These are phyloP conservation scores for Medicago ruthenica DNA, from an alignment of 306 rosid genomes.

Conservation along the genomic window DNA sequence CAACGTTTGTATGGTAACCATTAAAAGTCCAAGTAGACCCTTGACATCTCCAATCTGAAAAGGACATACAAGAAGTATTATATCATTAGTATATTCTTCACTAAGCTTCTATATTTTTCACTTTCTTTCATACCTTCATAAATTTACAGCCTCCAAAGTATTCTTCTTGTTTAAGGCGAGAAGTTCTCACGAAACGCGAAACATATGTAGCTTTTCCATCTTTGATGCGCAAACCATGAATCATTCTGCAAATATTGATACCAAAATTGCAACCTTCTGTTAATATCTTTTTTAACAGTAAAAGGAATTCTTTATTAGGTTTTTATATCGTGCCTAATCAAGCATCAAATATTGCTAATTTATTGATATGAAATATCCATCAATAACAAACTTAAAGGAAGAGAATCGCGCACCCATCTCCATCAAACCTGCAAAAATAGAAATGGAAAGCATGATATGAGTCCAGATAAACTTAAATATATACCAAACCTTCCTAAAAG, in stretches of 20 bases:
- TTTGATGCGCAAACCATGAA: conserved; percentile 93
- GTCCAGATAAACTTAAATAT: conserved; percentile 32
- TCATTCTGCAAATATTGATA: conserved; percentile 68
- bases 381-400: too few relatives aligned
- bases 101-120: conserved; percentile 23
- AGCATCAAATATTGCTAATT: too few relatives aligned
- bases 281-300: too few relatives aligned
- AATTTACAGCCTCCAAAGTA: conserved; percentile 80
- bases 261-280: conserved; percentile 14
- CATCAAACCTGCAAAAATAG: conserved; percentile 84
- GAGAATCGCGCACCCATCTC: conserved; percentile 77
- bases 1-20: conserved; percentile 77
- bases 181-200: conserved; percentile 82
- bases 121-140: conserved; percentile 65
- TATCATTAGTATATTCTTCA: conserved; percentile 11
- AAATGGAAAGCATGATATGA: conserved; percentile 38
- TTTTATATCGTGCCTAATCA: too few relatives aligned
- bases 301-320: too few relatives aligned
- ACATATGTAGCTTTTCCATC: conserved; percentile 91
- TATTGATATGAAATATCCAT: too few relatives aligned
- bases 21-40: conserved; percentile 77
- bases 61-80: conserved; percentile 29
- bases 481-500: conserved; percentile 12
- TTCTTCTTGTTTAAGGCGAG: conserved; percentile 92
- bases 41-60: conserved; percentile 90